Percentiles rank a stretch among this genome's conserved stretches.
Conservation (phyloP, 106 monocot species). For the Dendrobium chrysotoxum region DNA sequence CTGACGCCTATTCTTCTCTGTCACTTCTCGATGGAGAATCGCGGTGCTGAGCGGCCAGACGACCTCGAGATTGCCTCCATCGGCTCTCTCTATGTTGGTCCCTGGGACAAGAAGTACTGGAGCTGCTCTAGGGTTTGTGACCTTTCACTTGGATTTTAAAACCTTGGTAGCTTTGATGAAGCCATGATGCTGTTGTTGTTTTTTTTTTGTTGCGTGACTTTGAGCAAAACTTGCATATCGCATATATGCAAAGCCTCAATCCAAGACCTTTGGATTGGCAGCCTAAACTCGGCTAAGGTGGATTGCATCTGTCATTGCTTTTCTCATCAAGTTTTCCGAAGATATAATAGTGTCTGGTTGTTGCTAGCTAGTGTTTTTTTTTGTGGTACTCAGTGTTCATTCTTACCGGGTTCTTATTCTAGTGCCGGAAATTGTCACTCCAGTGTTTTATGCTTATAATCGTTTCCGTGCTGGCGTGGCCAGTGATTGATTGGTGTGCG, state of each 20-base stretch:
- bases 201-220: too few relatives aligned
- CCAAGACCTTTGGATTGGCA: too few relatives aligned
- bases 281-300: too few relatives aligned
- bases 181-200: not conserved
- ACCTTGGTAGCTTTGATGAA: not conserved
- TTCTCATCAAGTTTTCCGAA: not conserved
- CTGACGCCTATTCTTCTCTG: not conserved
- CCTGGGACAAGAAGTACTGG: conserved; percentile 97
- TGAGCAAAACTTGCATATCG: too few relatives aligned
- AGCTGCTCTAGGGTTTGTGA: conserved; percentile 69
- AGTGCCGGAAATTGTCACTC: not conserved
- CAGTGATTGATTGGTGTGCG: not conserved
- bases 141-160: not conserved
- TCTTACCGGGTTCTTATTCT: not conserved
- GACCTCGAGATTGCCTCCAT: conserved; percentile 76
- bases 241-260: too few relatives aligned
- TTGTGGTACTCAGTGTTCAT: not conserved
- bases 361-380: not conserved
- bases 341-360: not conserved
- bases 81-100: conserved; percentile 57
- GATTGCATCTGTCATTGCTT: not conserved
- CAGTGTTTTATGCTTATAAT: not conserved
- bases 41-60: conserved; percentile 11
- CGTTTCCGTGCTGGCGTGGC: not conserved
- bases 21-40: conserved; percentile 13